Base-by-base conservation (phyloP, 2,329 filamentous ascomycete genomes). In the Westerdykella aurantiaca region DNA sequence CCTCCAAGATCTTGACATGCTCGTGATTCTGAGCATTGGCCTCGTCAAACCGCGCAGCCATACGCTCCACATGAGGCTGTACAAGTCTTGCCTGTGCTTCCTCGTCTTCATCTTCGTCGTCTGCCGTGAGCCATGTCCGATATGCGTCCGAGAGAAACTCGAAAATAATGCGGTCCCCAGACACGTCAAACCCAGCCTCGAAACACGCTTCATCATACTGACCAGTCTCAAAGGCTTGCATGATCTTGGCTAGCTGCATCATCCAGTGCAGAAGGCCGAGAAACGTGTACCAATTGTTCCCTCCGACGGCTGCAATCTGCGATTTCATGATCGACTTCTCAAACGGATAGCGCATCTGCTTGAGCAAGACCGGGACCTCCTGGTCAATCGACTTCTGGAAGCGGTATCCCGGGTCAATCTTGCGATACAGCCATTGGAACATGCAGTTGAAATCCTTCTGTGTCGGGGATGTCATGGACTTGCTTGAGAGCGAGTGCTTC, bases 361-460 rank as follows among this genome's bases (percentile, higher is more conserved):
- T 95, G 46, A 98, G 73, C 37, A 98, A 83, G 0, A 89, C 84
- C 11, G 91, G 90, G 0, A 97, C 90, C 65, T 98, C 94, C 44
- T 91, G 85, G 64, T 97, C 93, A 58, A 97, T 95, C 40, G 85
- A 87, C 67, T 96, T 96, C 59, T 90, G 83, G 60, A 98, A 97
- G 31, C 84, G 82, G 66, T 97, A 94, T 56, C 84, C 86, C 0
- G 93, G 93, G 63, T 98, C 93, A 62, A 98, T 94, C 45, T 89
- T 86, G 60, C 89, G 88, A 68, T 98, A 98, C 3, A 98, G 75
- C 87, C 91, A 98, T 61, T 97, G 89, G 62, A 98, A 98, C 78
- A 98, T 95, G 68, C 81, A 85, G 61, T 94, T 93, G 72, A 98
- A 98, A 66, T 98, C 93, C 63, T 98, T 98, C 57, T 97, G 91